Percentiles rank a stretch among this genome's conserved stretches.
Conservation (phyloP, 805 yeast genomes). For the Torulaspora microellipsoides region DNA sequence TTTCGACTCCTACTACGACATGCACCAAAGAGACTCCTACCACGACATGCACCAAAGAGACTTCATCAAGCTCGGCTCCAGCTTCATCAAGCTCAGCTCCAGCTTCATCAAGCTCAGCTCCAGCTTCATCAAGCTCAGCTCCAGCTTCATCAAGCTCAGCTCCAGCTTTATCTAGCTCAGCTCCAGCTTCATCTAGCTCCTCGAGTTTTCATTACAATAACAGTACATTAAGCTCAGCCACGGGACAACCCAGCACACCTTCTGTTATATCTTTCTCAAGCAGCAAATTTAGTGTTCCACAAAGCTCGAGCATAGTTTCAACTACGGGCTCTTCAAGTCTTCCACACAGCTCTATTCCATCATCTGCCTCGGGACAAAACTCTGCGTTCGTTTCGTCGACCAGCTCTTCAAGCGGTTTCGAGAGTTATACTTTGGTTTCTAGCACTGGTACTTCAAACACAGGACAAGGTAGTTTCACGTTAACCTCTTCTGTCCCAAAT, state of each 20-base stretch:
- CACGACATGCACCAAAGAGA: no score
- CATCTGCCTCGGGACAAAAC: slow-evolving; percentile 2
- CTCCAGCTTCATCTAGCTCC: slow-evolving; percentile 1
- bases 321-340: background rate
- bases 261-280: slow-evolving; percentile 1
- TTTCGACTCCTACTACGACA: no score
- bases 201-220: background rate
- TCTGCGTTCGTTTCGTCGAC: background rate
- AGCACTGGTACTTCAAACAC: background rate
- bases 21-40: no score
- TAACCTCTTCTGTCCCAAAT: background rate
- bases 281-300: background rate
- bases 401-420: slow-evolving; percentile 2
- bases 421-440: background rate
- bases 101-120: slow-evolving; percentile 2
- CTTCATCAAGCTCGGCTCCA: slow-evolving; percentile 1
- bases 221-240: slow-evolving; percentile 1
- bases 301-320: background rate
- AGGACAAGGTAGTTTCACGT: background rate
- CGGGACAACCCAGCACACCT: background rate
- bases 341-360: slow-evolving; percentile 5
- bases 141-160: slow-evolving; percentile 5
- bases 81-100: slow-evolving; percentile 4
- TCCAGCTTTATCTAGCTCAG: slow-evolving; percentile 3
- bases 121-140: slow-evolving; percentile 1